Conservation (phyloP, 1,139 yeast species). For the Pichia sp. region DNA sequence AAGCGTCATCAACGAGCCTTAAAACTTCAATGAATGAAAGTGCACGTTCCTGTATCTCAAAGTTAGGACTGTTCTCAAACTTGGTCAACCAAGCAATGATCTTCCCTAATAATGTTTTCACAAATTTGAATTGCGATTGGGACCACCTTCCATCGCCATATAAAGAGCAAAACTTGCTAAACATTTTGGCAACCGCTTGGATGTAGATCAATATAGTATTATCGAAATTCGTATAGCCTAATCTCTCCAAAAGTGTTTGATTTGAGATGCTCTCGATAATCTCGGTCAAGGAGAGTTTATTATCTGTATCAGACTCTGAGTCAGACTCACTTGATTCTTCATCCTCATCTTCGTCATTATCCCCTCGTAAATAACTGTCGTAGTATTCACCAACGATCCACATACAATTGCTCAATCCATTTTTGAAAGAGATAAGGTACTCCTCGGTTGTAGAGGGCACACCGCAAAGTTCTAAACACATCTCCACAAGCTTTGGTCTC, state of each 20-base stretch:
- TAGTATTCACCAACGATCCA: constrained; percentile 78
- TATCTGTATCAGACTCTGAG: constrained; percentile 1
- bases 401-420: constrained; percentile 38
- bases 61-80: constrained; percentile 41
- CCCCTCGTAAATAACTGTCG: constrained; percentile 19
- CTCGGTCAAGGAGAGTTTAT: constrained; percentile 17
- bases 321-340: constrained; percentile 19
- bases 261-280: constrained; percentile 17
- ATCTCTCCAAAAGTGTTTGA: constrained; percentile 13
- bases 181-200: constrained; percentile 43
- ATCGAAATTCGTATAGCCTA: constrained; percentile 14
- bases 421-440: constrained; percentile 28
- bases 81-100: constrained; percentile 22
- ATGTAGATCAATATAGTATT: constrained; percentile 30
- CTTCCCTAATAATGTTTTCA: constrained; percentile 14
- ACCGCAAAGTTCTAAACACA: constrained; percentile 21
- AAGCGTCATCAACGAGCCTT: constrained; percentile 51
- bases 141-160: constrained; percentile 17
- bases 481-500: constrained; percentile 30
- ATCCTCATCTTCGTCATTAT: constrained; percentile 11
- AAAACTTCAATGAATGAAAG: constrained; percentile 77
- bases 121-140: constrained; percentile 14
- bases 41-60: constrained; percentile 87
- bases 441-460: constrained; percentile 12
- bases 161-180: constrained; percentile 30